Evolutionary conservation across 2,329 filamentous ascomycete species (phyloP).

Genomic region (Ilyonectria destructans): DNA sequence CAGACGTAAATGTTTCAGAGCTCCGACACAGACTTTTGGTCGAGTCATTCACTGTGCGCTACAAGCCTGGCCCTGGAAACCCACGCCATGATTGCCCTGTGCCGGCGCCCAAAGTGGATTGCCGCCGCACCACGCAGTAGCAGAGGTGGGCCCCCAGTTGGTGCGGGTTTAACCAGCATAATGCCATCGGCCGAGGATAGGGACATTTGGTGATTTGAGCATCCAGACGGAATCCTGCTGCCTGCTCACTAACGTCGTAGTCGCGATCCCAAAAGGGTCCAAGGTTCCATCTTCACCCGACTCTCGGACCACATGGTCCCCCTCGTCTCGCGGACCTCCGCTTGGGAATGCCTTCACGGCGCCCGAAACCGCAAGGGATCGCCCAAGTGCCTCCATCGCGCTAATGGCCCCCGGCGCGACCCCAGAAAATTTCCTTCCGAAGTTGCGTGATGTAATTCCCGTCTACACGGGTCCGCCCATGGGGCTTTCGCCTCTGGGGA

Average conservation of each 20-base stretch:
- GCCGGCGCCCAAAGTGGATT: too few species aligned
- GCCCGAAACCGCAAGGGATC: slow-evolving; percentile 31
- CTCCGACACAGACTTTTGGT: not conserved
- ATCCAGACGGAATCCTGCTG: slow-evolving; percentile 6
- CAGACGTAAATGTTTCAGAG: not conserved
- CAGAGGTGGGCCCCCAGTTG: not conserved
- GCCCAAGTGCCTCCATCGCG: not conserved
- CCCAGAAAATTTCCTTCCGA: slow-evolving; percentile 10
- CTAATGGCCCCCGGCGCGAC: not conserved
- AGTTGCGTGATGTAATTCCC: slow-evolving; percentile 25
- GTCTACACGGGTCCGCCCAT: slow-evolving; percentile 15
- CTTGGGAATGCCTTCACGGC: slow-evolving; percentile 34
- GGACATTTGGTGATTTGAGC: not conserved
- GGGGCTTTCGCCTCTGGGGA: slow-evolving; percentile 5
- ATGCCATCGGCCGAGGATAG: not conserved
- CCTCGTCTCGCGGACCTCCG: slow-evolving; percentile 5
- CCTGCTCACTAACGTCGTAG: slow-evolving; percentile 3
- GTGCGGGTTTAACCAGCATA: not conserved
- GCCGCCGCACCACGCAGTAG: not conserved
- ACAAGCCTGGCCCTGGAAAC: not conserved
- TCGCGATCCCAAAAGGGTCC: not conserved
- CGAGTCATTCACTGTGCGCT: not conserved
- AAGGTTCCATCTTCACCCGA: not conserved
- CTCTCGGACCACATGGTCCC: not conserved
- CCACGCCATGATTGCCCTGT: not conserved